Base-by-base conservation (phyloP, 352 stramenopile species). In the Thalassiosira pacifica region DNA sequence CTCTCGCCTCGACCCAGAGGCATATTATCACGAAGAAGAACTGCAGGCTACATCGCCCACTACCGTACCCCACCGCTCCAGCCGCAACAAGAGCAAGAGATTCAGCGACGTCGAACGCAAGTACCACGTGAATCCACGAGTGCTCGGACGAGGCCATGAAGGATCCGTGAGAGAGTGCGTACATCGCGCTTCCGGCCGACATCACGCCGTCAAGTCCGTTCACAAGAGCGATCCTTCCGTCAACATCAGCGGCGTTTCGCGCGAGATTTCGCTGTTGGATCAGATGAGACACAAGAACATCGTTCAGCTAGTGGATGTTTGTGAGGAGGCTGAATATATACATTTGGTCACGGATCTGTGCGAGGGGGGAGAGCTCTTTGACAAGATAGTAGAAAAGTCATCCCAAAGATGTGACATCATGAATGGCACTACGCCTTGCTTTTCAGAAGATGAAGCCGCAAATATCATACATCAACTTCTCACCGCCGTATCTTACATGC, bases 291-390 rank as follows among this genome's bases (percentile, higher is more conserved):
- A 98, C 86, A 94, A 93, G 0, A 97, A 97, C 86, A 97, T 98
- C 83, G 96, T 98, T 87, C 96, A 97, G 75, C 90, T 98, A 19
- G 95, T 96, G 61, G 96, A 98, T 84, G 93, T 98, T 74, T 97
- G 95, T 74, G 96, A 98, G 75, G 93, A 97, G 76, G 95, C 96
- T 65, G 92, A 95, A 52, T 94, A 98, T 84, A 74, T 98, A 10
- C 95, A 98, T 78, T 65, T 98, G 9, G 95, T 98, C 27, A 98
- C 95, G 53, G 96, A 98, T 70, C 88, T 98, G 0, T 98, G 96
- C 91, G 96, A 91, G 22, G 96, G 96, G 42, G 96, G 96, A 60
- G 96, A 98, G 79, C 94, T 98, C 29, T 98, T 98, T 77, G 96
- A 98, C 75, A 94, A 94, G 76, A 98, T 98, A 88, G 96, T 98